Base-by-base conservation (phyloP, 1,284 basidiomycete genomes). In the Cystobasidium slooffiae region DNA sequence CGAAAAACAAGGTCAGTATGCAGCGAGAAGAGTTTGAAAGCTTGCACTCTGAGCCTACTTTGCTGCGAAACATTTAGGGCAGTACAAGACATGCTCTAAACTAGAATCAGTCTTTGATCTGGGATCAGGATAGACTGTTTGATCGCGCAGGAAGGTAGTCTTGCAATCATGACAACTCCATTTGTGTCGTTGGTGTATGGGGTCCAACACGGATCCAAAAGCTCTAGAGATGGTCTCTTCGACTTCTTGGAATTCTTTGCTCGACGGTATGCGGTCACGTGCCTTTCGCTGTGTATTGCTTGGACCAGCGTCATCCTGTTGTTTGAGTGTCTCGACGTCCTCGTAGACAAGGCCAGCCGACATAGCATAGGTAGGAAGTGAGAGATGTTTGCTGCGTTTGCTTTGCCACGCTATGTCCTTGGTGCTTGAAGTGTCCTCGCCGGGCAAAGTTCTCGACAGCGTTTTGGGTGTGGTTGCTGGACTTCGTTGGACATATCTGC, bases 191-290 rank as follows among this genome's bases (percentile, higher is more conserved):
- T 66, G 62, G 44, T 46, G 24, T 6, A 46, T 20, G 16, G 70
- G 70, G 46, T 73, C 70, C 16, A 73, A 51, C 20, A 73, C 70
- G 12, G 56, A 62, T n/a, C 70, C 70, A 20, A 73, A 73, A 6
- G 70, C 70, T 16, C 70, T 41, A 20, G 44, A 65, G 70, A 73
- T 73, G 14, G 70, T 73, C 44, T 73, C 70, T 47, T 73, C 70
- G 14, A 73, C 62, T 22, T 73, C 59, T 14, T 73, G 59, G 9
- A 65, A 14, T 68, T 44, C 43, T 16, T 47, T 46, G 20, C 53
- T 24, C 1, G 55, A 52, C 8, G 52, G 18, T 0, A 47, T 68
- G 9, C 51, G 49, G 55, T 56, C 66, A 56, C 44, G 52, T 59
- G 66, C 22, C 10, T 44, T 16, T 7, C 8, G 4, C n/a, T 14